Base-by-base conservation (phyloP, 768 basidiomycete genomes). In the Gelatoporia subvermispora region DNA sequence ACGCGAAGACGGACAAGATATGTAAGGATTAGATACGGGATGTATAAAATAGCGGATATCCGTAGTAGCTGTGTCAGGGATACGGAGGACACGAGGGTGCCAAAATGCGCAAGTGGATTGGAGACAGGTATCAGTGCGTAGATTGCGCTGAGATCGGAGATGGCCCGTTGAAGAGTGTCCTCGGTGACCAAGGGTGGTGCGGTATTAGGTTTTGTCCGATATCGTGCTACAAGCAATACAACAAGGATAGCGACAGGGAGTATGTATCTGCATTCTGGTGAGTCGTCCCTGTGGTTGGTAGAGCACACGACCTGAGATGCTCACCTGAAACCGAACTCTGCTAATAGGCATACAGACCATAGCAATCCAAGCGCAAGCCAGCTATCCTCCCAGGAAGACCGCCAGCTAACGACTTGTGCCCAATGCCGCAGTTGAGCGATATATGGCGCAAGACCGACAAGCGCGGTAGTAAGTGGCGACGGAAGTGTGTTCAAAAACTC, bases 331-430 rank as follows among this genome's bases (percentile, higher is more conserved):
- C 53, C 56, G 1, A 53, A 35, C 13, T 64, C 59, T 9, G 54
- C 48, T 64, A 85, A 72, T 47, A 93, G 69, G 68, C 88, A 91
- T 17, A 82, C 21, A 0, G 76, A 78, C 88, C 91, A 94, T 88
- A 88, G 93, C 1, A 63, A 61, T 0, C 76, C 85, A 38, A 95
- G 68, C 1, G 76, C 64, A 3, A 93, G 76, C 71, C 76, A 85
- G 44, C 80, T 74, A 45, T 87, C 77, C 57, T 82, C 76, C 74
- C 76, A 78, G 10, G 70, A 35, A 0, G 72, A 59, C 35, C 72
- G 68, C 86, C 88, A 91, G 54, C 72, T 76, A 25, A 78, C 24
- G 1, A 82, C 63, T 58, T 86, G 75, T 2, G 74, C 61, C 0
- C 65, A 25, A 48, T 68, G 67, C 11, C 79, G 71, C 8, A 74